Evolutionary conservation across 2,329 filamentous ascomycete species (phyloP), one percentile per base, ranked within the genome.

Genomic region (Aspergillus ustus): DNA sequence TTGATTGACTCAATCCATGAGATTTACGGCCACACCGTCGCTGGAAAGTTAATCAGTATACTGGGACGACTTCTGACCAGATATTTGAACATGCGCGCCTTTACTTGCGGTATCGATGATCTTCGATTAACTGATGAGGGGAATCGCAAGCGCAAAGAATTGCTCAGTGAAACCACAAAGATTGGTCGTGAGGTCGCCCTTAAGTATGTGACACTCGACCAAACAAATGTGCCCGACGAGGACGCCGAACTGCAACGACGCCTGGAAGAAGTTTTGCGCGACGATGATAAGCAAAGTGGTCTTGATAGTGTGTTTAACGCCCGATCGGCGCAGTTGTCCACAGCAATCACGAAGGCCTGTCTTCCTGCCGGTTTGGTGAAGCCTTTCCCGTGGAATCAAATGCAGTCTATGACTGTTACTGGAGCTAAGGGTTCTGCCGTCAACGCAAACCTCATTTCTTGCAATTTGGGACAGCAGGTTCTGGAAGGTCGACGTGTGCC

Each of bases 361-460:
- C 84, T 99, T 67, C 95, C 95, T 0, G 79, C 82, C 20, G 92
- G 91, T 46, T 85, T 99, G 29, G 88, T 91, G 71, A 99, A 98
- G 79, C 87, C 91, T 7, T 99, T 99, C 78, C 95, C 95, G 1
- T 90, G 90, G 73, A 99, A 99, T 73, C 94, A 98, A 79, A 99
- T 99, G 94, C 95, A 99, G 82, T 88, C 91, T 67, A 99, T 99
- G 95, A 99, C 95, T 22, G 91, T 90, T 15, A 97, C 95, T 60
- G 95, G 95, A 76, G 95, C 95, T 55, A 99, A 99, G 81, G 95
- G 95, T 74, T 91, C 87, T 58, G 83, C 87, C 70, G 95, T 99
- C 78, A 99, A 99, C 75, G 95, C 95, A 54, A 97, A 96, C 72
- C 87, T 97, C 63, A 99, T 99, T 76, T 98, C 94, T 28, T 98